Base-by-base conservation (phyloP, 2,329 filamentous ascomycete genomes). In the Trichoderma hamatum region DNA sequence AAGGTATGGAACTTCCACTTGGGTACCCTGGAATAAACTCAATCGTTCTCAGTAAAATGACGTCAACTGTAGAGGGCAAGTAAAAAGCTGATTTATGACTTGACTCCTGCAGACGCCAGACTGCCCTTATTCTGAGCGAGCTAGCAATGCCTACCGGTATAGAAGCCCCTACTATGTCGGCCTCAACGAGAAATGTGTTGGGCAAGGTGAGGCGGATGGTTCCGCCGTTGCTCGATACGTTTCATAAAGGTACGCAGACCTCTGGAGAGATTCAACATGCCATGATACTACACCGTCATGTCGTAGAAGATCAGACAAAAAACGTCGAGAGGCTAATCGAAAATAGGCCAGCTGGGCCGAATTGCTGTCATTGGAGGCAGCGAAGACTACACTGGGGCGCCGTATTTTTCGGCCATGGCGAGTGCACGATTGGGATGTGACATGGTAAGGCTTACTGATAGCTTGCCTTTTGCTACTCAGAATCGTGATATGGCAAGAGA, bases 341-440 rank as follows among this genome's bases (percentile, higher is more conserved):
- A 49, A 36, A 5, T 74, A 97, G 95, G 96, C 70, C 95, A 98
- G 81, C 86, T 97, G 73, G 96, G 96, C 5, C 89, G 96, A 67
- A 89, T 99, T 65, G 96, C 90, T 64, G 96, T 99, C 69, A 96
- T 99, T 73, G 96, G 96, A 63, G 96, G 96, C 51, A 97, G 93
- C 77, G 90, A 95, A 78, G 95, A 98, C 81, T 99, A 98, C 79
- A 97, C 96, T 1, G 96, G 96, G 46, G 96, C 96, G 69, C 96
- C 96, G 14, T 99, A 97, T 82, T 99, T 99, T 82, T 97, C 95
- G 24, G 94, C 95, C 72, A 97, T 97, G 89, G 96, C 96, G 14
- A 97, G 93, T 73, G 96, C 96, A 58, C 89, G 92, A 76, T 82
- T 98, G 69, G 96, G 95, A 5, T 93, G 91, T 76, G 94, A 97